Evolutionary conservation across 2,329 filamentous ascomycete genomes (phyloP), one percentile per base, ranked within the genome.

Genomic region (Diplodia scrobiculata): DNA sequence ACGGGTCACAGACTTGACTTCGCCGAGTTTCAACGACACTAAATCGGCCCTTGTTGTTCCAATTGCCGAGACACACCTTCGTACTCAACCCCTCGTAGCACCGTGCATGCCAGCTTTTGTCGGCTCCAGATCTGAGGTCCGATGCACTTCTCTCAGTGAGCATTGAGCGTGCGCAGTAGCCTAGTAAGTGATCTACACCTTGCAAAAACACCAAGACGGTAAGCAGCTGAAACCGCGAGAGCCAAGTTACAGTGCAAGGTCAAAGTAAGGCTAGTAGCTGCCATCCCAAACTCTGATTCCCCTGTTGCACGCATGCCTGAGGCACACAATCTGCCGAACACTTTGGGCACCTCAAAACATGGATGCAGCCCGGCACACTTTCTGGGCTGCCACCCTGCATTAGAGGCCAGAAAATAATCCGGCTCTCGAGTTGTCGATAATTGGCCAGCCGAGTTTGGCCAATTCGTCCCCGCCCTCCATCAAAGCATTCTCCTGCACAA

Each of bases 381-480:
- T 5, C 29, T 13, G 19, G 36, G 7, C 11, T n/a, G 53, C 11
- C 27, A 27, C 25, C 7, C 25, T 32, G 25, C 38, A 60, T 21
- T 5, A n/a, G 17, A 48, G 38, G 7, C 55, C 55, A 60, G 55
- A 48, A 34, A 47, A 48, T 60, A 48, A 48, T 48, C 38, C 55
- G 55, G 55, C 41, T 60, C n/a, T 32, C 11, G 48, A 3, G 7
- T 32, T 48, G 55, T 3, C 17, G 47, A 6, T 34, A 27, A 60
- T 48, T 48, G 55, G 55, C 19, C 41, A 7, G 55, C 17, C 25
- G 34, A 9, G 27, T 34, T 10, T 19, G 32, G 55, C 25, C 55
- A 47, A 10, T 19, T 60, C 38, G 36, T 48, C 27, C 19, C 38
- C n/a, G 17, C 25, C 41, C 14, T 48, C 36, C 34, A 6, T 10